Percentiles rank a stretch among this genome's conserved stretches.
These are phyloP conservation scores for Alternaria postmessia DNA, from an alignment of 2,329 filamentous ascomycete species.

Conservation along the genomic window DNA sequence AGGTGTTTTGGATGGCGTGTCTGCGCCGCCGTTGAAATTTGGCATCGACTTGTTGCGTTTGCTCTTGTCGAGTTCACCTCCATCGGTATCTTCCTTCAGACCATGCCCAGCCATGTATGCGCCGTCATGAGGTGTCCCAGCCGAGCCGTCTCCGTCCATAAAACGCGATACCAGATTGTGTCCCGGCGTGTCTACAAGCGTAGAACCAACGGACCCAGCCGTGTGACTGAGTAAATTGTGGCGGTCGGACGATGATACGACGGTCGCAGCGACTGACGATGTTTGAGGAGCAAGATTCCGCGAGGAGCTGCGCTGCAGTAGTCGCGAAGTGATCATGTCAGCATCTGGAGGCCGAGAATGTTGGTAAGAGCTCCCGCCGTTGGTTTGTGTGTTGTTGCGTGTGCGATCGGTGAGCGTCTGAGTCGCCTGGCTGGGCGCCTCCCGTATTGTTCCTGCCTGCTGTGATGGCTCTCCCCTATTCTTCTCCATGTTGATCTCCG, in stretches of 20 bases:
- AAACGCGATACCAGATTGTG: conserved; percentile 56
- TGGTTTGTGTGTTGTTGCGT: conserved; percentile 32
- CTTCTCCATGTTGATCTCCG: conserved; percentile 34
- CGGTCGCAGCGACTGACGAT: conserved; percentile 66
- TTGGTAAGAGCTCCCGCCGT: conserved; percentile 43
- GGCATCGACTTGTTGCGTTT: conserved; percentile 52
- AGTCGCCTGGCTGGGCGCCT: conserved; percentile 19
- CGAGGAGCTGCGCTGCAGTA: conserved; percentile 71
- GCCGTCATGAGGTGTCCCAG: conserved; percentile 52
- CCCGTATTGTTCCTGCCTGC: conserved; percentile 17
- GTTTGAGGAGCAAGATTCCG: conserved; percentile 70
- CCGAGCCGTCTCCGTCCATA: conserved; percentile 53
- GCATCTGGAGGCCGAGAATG: conserved; percentile 60
- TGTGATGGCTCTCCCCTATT: conserved; percentile 29
- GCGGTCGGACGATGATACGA: conserved; percentile 52
- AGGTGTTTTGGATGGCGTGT: conserved; percentile 38
- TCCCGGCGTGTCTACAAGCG: conserved; percentile 51
- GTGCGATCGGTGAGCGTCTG: conserved; percentile 41
- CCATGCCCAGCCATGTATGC: conserved; percentile 46
- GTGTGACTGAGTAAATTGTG: conserved; percentile 48
- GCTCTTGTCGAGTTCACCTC: conserved; percentile 37
- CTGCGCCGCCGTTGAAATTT: conserved; percentile 43
- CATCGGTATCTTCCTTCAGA: conserved; percentile 27
- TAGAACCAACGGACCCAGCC: conserved; percentile 50
- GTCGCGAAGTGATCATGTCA: conserved; percentile 71